Base-by-base conservation (phyloP, 129 eudicot species). In the Tagetes patula region DNA sequence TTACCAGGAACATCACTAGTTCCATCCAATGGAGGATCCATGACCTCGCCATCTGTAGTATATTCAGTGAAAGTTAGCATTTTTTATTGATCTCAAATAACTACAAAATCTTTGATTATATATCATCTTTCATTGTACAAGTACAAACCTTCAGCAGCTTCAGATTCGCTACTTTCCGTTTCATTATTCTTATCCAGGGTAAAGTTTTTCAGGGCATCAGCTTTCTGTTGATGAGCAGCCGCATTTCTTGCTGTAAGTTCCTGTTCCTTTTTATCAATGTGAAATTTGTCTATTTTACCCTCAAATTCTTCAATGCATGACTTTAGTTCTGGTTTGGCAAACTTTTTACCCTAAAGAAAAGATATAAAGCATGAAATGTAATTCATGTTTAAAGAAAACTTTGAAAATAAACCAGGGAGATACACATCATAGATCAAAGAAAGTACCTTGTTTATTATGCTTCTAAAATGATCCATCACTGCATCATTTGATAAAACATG, bases 271-370 rank as follows among this genome's bases (percentile, higher is more conserved):
- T 81, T 94, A 50, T 94, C 98, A 36, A 74, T 54, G 75, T 94
- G 96, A 46, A 77, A 90, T 74, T 81, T 86, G 83, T 71, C 67
- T 33, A 94, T 73, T 84, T 90, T 94, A 50, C 87, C 96, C 80
- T 94, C 98, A 39, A 90, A 94, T 83, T 94, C 98, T 65, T 94
- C 98, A 27, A 94, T 86, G 69, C 84, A 75, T 34, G 85, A 67
- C 80, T 94, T 94, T 12, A 90, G 79, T 54, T 94, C 96, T 72
- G 90, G 96, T 79, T 94, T 94, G 4, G 96, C 96, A 90, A 86
- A 94, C 82, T 94, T 94, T 82, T 94, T 94, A 12, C 81, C 96
- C 98, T 94, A 79, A 50, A 60, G 59, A 3, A 80, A 9, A 2
- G 65, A 52, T 30, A 50, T 31, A 36, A 58, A n/a, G 63, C 14